These are phyloP conservation scores for Phialocephala sp. DNA, from an alignment of 2,329 filamentous ascomycete genomes.

Conservation along the genomic window DNA sequence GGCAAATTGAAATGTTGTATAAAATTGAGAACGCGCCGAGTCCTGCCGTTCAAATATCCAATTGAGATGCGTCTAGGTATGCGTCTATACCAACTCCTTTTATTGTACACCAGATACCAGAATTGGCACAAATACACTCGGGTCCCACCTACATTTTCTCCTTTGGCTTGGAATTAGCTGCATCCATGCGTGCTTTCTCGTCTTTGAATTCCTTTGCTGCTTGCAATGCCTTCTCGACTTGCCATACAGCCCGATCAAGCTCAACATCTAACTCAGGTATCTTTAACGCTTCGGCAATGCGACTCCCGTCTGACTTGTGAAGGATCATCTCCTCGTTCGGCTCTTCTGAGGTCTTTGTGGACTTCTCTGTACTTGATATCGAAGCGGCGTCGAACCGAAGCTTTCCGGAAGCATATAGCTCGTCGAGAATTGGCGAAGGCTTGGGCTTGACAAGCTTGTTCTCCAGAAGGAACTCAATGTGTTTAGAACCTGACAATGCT, in stretches of 20 bases:
- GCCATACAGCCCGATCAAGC: slow-evolving; percentile 76
- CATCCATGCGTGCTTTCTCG: slow-evolving; percentile 34
- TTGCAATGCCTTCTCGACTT: slow-evolving; percentile 59
- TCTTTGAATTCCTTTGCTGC: slow-evolving; percentile 36
- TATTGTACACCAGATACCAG: not conserved
- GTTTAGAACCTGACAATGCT: slow-evolving; percentile 82
- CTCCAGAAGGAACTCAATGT: slow-evolving; percentile 80
- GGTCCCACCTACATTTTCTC: slow-evolving; percentile 26
- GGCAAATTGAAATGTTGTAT: too few relatives aligned
- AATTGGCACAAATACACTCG: not conserved
- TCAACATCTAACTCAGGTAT: slow-evolving; percentile 75
- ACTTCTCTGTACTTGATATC: slow-evolving; percentile 14
- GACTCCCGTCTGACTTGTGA: slow-evolving; percentile 58
- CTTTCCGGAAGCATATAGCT: slow-evolving; percentile 63
- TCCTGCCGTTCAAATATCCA: not conserved
- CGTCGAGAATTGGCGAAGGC: slow-evolving; percentile 73
- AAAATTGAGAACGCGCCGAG: too few relatives aligned
- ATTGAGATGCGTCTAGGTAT: slow-evolving; percentile 2
- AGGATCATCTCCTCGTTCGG: slow-evolving; percentile 50
- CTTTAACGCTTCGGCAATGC: slow-evolving; percentile 65
- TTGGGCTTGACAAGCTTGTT: slow-evolving; percentile 71
- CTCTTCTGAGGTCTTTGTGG: slow-evolving; percentile 29
- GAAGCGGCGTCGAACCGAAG: slow-evolving; percentile 25
- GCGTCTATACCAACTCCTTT: not conserved
- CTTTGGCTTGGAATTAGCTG: slow-evolving; percentile 25